Evolutionary conservation across 2,329 filamentous ascomycete genomes (phyloP).

Genomic region (Fusarium incarnatum): DNA sequence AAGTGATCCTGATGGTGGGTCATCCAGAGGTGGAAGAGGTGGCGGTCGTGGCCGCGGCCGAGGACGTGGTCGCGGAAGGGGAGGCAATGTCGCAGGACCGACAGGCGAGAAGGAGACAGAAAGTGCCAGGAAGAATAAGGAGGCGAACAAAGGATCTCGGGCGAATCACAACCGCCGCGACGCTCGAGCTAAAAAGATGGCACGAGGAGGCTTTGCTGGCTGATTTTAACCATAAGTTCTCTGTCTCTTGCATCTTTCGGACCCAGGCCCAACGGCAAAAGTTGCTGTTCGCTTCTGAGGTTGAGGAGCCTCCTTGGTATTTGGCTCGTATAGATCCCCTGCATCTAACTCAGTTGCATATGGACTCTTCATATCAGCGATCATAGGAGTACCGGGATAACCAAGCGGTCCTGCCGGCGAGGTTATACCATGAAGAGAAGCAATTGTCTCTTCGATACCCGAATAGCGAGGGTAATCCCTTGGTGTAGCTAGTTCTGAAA

Average conservation of each 20-base stretch:
- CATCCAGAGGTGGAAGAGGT: constrained; percentile 60
- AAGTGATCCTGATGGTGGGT: constrained; percentile 60
- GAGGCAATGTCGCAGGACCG: constrained; percentile 72
- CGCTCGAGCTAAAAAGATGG: constrained; percentile 73
- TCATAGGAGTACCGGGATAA: constrained; percentile 47
- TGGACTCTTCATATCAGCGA: constrained; percentile 53
- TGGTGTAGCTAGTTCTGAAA: constrained; percentile 58
- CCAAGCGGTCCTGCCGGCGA: constrained; percentile 29
- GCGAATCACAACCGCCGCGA: constrained; percentile 91
- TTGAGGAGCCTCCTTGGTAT: constrained; percentile 23
- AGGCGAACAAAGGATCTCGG: constrained; percentile 81
- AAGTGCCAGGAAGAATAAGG: constrained; percentile 78
- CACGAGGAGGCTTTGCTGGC: constrained; percentile 58
- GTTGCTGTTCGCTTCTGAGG: constrained; percentile 29
- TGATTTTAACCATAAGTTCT: constrained; percentile 41
- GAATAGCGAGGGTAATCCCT: constrained; percentile 51
- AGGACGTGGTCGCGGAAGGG: constrained; percentile 63
- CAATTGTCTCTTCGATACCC: constrained; percentile 52
- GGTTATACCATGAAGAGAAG: constrained; percentile 50
- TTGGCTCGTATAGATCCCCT: constrained; percentile 48
- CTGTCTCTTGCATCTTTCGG: constrained; percentile 38
- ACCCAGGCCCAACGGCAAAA: not conserved
- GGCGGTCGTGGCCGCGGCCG: constrained; percentile 61
- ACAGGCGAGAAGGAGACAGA: constrained; percentile 78
- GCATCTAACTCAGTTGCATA: constrained; percentile 53